These are phyloP conservation scores for Mortierella sp. DNA, from an alignment of 371 early-diverging fungal genomes.

Conservation along the genomic window DNA sequence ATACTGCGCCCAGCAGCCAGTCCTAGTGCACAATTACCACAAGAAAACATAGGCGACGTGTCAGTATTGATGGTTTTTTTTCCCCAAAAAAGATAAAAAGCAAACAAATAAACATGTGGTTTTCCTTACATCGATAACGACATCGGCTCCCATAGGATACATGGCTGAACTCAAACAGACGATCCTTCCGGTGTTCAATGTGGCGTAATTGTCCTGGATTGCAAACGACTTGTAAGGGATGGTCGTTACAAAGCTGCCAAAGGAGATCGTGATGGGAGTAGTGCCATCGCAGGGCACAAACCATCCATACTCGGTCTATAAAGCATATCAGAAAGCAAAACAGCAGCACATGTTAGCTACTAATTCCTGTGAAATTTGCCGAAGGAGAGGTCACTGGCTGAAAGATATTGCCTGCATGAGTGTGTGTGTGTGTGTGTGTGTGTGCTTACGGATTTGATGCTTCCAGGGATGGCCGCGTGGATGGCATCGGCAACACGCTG, in stretches of 20 bases:
- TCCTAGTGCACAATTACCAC: neutral
- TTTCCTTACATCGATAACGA: slow-evolving; percentile 1
- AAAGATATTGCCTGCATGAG: too few species aligned
- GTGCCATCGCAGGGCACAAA: slow-evolving; percentile 17
- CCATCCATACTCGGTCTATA: neutral
- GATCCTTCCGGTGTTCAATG: neutral
- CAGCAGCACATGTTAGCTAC: neutral
- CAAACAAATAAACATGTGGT: neutral
- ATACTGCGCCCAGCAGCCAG: slow-evolving; percentile 45
- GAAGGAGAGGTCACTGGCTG: neutral
- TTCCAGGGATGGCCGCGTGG: slow-evolving; percentile 20
- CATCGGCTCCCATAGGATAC: neutral
- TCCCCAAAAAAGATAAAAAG: neutral
- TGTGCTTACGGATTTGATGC: slow-evolving; percentile 3
- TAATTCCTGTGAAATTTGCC: neutral
- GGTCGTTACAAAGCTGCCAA: slow-evolving; percentile 8
- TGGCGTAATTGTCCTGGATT: neutral
- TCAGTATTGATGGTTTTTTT: too few species aligned
- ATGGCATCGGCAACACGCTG: slow-evolving; percentile 6
- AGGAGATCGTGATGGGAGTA: slow-evolving; percentile 12
- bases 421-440: too few species aligned
- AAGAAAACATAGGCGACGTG: neutral
- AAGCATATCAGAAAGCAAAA: neutral
- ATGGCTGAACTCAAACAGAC: slow-evolving; percentile 13
- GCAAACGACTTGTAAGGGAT: slow-evolving; percentile 17